phyloP scores from a whole-genome alignment of 2,329 filamentous ascomycete species.

The Epichloe gansuensis region DNA sequence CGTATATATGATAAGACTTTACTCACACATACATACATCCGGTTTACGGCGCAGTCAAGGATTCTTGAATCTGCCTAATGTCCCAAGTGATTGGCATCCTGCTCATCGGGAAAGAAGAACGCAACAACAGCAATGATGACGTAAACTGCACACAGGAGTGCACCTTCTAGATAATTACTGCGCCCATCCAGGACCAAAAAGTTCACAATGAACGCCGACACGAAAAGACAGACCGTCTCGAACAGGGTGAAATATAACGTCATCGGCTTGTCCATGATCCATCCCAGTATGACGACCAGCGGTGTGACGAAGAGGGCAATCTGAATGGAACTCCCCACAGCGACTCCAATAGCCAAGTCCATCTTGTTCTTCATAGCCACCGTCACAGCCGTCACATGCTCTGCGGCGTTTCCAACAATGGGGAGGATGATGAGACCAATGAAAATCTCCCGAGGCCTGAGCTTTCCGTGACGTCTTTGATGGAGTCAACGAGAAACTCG shows the following conservation, averaged over 20 bases:
- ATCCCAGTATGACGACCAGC: slow-evolving; percentile 58
- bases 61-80: not conserved
- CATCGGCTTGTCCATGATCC: slow-evolving; percentile 57
- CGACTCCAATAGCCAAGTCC: slow-evolving; percentile 62
- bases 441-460: slow-evolving; percentile 52
- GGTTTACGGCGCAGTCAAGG: not conserved
- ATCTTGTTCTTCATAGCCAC: slow-evolving; percentile 67
- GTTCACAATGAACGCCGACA: slow-evolving; percentile 76
- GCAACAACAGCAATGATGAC: slow-evolving; percentile 55
- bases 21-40: not conserved
- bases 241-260: slow-evolving; percentile 78
- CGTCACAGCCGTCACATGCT: slow-evolving; percentile 59
- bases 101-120: slow-evolving; percentile 49
- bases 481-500: slow-evolving; percentile 58
- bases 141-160: slow-evolving; percentile 53
- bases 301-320: slow-evolving; percentile 62
- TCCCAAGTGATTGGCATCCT: slow-evolving; percentile 32
- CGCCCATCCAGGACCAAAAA: slow-evolving; percentile 77
- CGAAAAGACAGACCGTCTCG: slow-evolving; percentile 78
- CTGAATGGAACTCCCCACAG: slow-evolving; percentile 59
- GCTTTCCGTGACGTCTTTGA: slow-evolving; percentile 47
- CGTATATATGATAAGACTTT: too few species aligned
- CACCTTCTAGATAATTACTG: slow-evolving; percentile 78
- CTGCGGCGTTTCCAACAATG: slow-evolving; percentile 62
- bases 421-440: slow-evolving; percentile 62